Conservation (phyloP, 2,329 filamentous ascomycete genomes). For the Thielaviopsis populi region DNA sequence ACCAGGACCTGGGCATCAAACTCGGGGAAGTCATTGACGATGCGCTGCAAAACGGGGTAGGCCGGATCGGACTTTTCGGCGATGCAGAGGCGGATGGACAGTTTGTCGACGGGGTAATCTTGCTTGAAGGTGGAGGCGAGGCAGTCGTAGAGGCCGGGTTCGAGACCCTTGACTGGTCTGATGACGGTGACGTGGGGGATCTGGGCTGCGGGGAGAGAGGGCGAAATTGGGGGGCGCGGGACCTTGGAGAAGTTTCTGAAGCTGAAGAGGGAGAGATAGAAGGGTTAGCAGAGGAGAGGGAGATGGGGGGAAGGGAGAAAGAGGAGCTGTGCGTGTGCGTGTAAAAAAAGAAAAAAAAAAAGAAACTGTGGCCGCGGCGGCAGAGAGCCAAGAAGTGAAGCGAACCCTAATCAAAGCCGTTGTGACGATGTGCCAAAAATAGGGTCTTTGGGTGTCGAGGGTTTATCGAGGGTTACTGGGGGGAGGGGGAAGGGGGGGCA, state of each 20-base stretch:
- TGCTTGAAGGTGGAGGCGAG: slow-evolving; percentile 75
- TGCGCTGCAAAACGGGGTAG: slow-evolving; percentile 53
- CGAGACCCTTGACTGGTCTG: slow-evolving; percentile 82
- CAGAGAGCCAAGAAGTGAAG: not conserved
- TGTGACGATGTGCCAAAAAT: too few species aligned
- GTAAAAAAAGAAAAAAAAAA: not conserved
- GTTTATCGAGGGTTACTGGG: too few species aligned
- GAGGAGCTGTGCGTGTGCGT: too few species aligned
- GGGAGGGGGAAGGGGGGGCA: too few species aligned
- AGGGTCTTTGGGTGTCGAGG: too few species aligned
- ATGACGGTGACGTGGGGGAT: slow-evolving; percentile 80
- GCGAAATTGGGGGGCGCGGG: slow-evolving; percentile 35
- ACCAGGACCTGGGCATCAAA: slow-evolving; percentile 60
- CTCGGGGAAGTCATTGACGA: slow-evolving; percentile 58
- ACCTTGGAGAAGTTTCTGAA: slow-evolving; percentile 39
- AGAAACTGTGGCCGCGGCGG: not conserved
- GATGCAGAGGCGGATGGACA: slow-evolving; percentile 74
- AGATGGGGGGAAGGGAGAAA: not conserved
- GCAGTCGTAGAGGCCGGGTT: slow-evolving; percentile 82
- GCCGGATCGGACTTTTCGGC: slow-evolving; percentile 61
- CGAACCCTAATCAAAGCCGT: not conserved
- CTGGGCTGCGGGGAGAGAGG: slow-evolving; percentile 34
- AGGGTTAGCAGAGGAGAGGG: not conserved
- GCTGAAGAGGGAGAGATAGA: slow-evolving; percentile 22
- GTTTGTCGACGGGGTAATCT: slow-evolving; percentile 58